Evolutionary conservation across 2,329 filamentous ascomycete genomes (phyloP), one percentile per base, ranked within the genome.

Genomic region (Verticillium longisporum): DNA sequence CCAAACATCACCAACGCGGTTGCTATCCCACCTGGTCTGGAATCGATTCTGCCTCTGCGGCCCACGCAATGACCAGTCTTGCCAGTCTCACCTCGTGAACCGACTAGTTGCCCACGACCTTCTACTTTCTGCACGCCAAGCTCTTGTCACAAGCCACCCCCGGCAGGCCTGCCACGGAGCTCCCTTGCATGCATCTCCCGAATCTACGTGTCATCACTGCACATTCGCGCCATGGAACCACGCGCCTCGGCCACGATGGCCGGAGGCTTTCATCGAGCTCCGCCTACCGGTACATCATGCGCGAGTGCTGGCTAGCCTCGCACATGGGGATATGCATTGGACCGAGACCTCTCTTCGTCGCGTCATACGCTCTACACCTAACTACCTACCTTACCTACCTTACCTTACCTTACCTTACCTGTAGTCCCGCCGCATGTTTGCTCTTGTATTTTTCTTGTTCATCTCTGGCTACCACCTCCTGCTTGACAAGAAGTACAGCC

Each of bases 151-250:
- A n/a, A 50, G 41, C 41, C 41, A 7, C 41, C 41, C 41, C 41
- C 41, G 7, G 26, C 26, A 26, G 26, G 18, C 18, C 41, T 50
- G 38, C 41, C 57, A 55, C 32, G 21, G 15, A 53, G 58, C 56
- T 58, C 61, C 62, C 18, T 50, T n/a, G 38, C 14, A n/a, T 45
- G 13, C 26, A 36, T 50, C 41, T 50, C 41, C 62, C 61, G 61
- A 64, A 55, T 64, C 63, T 59, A 63, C 38, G 63, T 64, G 63
- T 64, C 63, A 64, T 64, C 63, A 63, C 59, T 56, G 55, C n/a
- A 7, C 6, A 18, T 21, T n/a, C 34, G 18, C 55, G 26, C 32
- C 10, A 33, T 56, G 31, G 10, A 33, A 11, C 41, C 18, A 26
- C 41, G 41, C 41, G 34, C 41, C n/a, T 21, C 9, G 18, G 18